Evolutionary conservation across 1,139 yeast species (phyloP), one percentile per base, ranked within the genome.

Genomic region (Sugiyamaella japonica): DNA sequence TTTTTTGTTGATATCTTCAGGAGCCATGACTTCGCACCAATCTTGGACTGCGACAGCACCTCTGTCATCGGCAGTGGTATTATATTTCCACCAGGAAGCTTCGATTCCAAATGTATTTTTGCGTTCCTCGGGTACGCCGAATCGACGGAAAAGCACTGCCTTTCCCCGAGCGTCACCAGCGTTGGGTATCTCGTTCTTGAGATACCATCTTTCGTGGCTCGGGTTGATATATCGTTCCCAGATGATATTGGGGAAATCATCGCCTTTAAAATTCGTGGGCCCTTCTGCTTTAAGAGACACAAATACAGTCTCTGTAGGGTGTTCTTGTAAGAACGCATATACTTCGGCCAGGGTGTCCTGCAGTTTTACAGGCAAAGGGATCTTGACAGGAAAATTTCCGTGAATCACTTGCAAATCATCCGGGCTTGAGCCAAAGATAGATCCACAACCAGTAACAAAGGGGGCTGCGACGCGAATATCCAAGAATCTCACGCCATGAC

Each of bases 201-300:
- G 76, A 70, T 78, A 84, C 90, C 91, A 86, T 57, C 74, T 76
- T 62, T 80, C 77, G 67, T 80, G 73, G 62, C 77, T 66, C 32
- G 77, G 77, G 48, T 72, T 72, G 60, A 86, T 70, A 64, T 83
- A 86, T 50, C 73, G 72, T 63, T 82, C 82, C 84, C 86, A 83
- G 56, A 87, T 76, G 53, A 80, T 74, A 61, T 81, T 81, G 37
- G 83, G 82, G 66, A 87, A 85, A 66, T 85, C 91, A 46, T 51
- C 50, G 7, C 39, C 46, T 5, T 45, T 25, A 25, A 39, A 51
- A 2, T 32, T 13, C 50, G 75, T 67, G 13, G 82, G 73, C 44
- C 95, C 95, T 69, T 87, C 95, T 65, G 85, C 87, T 67, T 86
- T 87, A 58, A 87, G 70, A 0, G 91, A 85, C 12, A 87, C 81